Conservation (phyloP, 306 rosid genomes). For the Malus asiatica region DNA sequence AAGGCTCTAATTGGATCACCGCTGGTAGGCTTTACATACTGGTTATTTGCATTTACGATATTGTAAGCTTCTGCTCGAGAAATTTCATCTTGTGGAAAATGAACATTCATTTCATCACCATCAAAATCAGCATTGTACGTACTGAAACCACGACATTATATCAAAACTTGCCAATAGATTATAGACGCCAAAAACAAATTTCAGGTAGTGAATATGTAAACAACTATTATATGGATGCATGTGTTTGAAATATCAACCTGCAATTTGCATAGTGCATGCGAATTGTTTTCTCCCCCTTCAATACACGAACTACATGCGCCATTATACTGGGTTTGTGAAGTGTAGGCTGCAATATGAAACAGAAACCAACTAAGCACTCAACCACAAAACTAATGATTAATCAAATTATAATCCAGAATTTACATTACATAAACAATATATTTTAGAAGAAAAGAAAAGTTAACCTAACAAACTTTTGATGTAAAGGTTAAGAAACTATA, state of each 20-base stretch:
- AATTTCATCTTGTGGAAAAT: conserved; percentile 96
- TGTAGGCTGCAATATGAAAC: conserved; percentile 66
- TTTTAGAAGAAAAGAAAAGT: neutral
- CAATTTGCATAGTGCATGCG: conserved; percentile 93
- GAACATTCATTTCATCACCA: conserved; percentile 97
- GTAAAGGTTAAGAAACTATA: neutral
- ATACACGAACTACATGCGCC: conserved; percentile 88
- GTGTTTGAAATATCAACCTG: conserved; percentile 20
- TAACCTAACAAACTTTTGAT: neutral
- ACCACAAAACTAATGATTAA: neutral
- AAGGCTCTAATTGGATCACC: conserved; percentile 92
- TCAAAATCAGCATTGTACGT: conserved; percentile 97
- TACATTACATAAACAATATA: neutral
- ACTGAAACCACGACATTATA: conserved; percentile 33
- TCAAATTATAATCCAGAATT: neutral
- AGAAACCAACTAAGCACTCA: neutral
- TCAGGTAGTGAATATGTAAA: neutral
- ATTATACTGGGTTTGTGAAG: conserved; percentile 98
- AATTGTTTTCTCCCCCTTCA: conserved; percentile 90
- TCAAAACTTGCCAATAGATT: conserved; percentile 5
- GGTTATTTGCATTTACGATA: conserved; percentile 91
- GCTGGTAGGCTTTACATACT: conserved; percentile 92
- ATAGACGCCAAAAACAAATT: neutral
- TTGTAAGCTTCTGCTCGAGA: conserved; percentile 96
- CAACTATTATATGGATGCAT: neutral